Base-by-base conservation (phyloP, 306 rosid genomes). In the Castanospermum australe region DNA sequence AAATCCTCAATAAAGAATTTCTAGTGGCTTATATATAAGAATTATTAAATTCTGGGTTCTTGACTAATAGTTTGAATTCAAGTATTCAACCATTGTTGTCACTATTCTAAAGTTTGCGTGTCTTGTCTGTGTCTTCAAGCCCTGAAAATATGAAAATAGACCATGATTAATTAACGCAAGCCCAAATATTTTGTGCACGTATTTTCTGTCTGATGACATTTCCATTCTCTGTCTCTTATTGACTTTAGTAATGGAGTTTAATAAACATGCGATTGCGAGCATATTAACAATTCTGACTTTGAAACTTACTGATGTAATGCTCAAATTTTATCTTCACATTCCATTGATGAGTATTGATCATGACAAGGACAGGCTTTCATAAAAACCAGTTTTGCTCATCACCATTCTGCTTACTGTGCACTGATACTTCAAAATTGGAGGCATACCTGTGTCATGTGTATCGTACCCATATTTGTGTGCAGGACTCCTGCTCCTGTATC, bases 31-130 rank as follows among this genome's bases (percentile, higher is more conserved):
- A 28, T 51, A 20, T 22, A 4, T 42, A n/a, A 52, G n/a, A 52
- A 62, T 35, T 22, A 22, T 0, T 22, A 21, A 11, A 22, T 62
- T 62, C 3, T 22, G 52, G 6, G 54, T 74, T 74, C 32, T 68
- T 54, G 80, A 63, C 36, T 73, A 25, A 22, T n/a, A 21, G n/a
- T 38, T 59, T 33, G 71, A 77, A 76, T 70, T 51, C 74, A 20
- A 20, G 10, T 6, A 28, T 71, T 14, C 3, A 15, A 57, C 11
- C 17, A 1, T 68, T 47, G 21, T 33, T 62, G 50, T 42, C 50
- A 18, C 24, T 33, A 33, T 75, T 75, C 25, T 75, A 41, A 54
- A 56, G 22, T 24, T 22, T 22, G 36, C 20, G 18, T 3, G 60
- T 14, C 5, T 18, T 50, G 14, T 69, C 3, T 30, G 50, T 5